Conservation (phyloP, 805 yeast species). For the Starmerella vitae region DNA sequence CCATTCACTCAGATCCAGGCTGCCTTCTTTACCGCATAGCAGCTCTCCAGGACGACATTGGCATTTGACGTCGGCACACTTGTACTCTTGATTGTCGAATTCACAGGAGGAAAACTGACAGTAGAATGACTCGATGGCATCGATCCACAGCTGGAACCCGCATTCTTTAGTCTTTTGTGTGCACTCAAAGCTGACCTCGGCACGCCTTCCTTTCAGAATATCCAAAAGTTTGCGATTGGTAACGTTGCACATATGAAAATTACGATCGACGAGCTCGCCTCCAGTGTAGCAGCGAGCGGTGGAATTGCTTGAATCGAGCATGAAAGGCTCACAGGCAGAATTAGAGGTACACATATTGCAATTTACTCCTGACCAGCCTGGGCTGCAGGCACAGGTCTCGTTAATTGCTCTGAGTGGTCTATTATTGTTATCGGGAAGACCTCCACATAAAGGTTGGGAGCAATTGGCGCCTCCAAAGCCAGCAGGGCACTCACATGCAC, state of each 20-base stretch:
- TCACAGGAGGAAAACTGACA: constrained; percentile 71
- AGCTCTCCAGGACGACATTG: constrained; percentile 82
- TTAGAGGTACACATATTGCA: constrained; percentile 72
- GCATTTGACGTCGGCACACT: constrained; percentile 68
- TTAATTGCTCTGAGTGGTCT: constrained; percentile 45
- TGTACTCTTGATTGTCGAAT: constrained; percentile 55
- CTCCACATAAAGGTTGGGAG: constrained; percentile 75
- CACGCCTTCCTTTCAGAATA: constrained; percentile 63
- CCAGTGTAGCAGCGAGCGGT: constrained; percentile 79
- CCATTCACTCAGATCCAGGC: constrained; percentile 89
- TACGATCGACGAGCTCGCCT: constrained; percentile 67
- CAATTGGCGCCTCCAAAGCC: constrained; percentile 96
- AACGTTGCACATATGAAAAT: constrained; percentile 88
- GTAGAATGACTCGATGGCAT: constrained; percentile 73
- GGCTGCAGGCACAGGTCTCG: constrained; percentile 53
- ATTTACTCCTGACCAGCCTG: constrained; percentile 90
- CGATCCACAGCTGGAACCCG: constrained; percentile 95
- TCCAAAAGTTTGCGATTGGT: constrained; percentile 73
- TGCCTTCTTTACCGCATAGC: constrained; percentile 89
- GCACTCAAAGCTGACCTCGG: constrained; percentile 89
- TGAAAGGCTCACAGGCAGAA: constrained; percentile 64
- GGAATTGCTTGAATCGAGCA: constrained; percentile 52
- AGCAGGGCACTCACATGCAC: constrained; percentile 79
- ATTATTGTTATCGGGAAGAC: constrained; percentile 47
- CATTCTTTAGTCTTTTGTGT: constrained; percentile 51